Evolutionary conservation across 257 asterid genomes (phyloP).

Genomic region (Ligustrum vulgare): DNA sequence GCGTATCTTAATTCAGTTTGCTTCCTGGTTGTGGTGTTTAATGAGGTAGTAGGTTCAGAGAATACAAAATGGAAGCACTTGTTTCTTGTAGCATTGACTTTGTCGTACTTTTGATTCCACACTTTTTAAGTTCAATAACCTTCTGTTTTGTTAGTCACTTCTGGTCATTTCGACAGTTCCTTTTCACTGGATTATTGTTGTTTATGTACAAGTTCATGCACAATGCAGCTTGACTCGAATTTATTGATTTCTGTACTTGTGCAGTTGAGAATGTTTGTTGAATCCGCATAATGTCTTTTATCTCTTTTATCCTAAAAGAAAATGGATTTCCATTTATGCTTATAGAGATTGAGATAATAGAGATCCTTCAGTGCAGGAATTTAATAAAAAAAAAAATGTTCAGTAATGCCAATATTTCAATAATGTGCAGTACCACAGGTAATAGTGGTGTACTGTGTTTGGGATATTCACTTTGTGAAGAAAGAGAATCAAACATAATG

Average conservation of each 20-base stretch:
- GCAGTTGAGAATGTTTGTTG: constrained; percentile 11
- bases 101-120: neutral
- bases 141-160: neutral
- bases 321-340: constrained; percentile 9
- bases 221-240: constrained; percentile 9
- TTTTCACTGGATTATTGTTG: neutral
- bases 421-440: constrained; percentile 7
- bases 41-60: constrained; percentile 9
- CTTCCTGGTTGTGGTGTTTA: constrained; percentile 9
- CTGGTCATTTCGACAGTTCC: neutral
- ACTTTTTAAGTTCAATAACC: constrained; percentile 9
- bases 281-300: constrained; percentile 5
- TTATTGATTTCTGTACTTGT: constrained; percentile 6
- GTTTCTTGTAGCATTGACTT: neutral
- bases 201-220: neutral
- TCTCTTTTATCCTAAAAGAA: constrained; percentile 12
- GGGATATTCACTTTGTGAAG: constrained; percentile 16
- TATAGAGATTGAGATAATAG: constrained; percentile 13
- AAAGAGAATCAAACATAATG: constrained; percentile 2
- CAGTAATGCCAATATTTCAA: constrained; percentile 2
- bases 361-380: constrained; percentile 13
- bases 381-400: constrained; percentile 10
- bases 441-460: constrained; percentile 1
- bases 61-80: neutral
- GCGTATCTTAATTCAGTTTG: constrained; percentile 5